These are phyloP conservation scores for Oryza meridionalis DNA, from an alignment of 176 grass and related monocot species.

Conservation along the genomic window DNA sequence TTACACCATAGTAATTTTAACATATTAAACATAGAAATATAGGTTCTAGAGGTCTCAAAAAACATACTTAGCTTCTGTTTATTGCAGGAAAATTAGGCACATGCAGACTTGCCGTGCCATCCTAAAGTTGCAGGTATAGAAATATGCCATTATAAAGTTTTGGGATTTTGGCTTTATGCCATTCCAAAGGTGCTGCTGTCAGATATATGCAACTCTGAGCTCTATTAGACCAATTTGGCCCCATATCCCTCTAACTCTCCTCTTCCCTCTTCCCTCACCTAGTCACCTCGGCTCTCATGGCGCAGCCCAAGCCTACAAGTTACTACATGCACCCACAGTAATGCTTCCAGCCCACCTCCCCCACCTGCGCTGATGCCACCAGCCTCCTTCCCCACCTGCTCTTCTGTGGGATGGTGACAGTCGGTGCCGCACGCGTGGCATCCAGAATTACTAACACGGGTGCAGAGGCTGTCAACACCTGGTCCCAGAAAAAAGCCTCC, in stretches of 20 bases:
- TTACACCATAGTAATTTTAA: neutral
- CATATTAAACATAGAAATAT: neutral
- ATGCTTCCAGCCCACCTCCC: neutral
- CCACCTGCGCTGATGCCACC: neutral
- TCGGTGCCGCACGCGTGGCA: neutral
- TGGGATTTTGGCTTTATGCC: too few species aligned
- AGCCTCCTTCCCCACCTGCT: neutral
- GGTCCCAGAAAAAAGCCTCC: neutral
- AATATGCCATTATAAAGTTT: neutral
- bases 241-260: neutral
- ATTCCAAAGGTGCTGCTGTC: too few species aligned
- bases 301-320: neutral
- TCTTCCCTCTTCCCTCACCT: neutral
- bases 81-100: neutral
- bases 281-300: neutral
- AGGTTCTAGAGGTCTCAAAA: constrained; percentile 3
- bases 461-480: neutral
- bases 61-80: neutral
- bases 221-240: neutral
- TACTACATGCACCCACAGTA: neutral
- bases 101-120: neutral
- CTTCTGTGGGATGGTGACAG: neutral
- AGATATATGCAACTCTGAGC: neutral
- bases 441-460: neutral
- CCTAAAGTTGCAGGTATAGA: neutral